phyloP scores from a whole-genome alignment of 768 basidiomycete species.

The Kwoniella europaea region DNA sequence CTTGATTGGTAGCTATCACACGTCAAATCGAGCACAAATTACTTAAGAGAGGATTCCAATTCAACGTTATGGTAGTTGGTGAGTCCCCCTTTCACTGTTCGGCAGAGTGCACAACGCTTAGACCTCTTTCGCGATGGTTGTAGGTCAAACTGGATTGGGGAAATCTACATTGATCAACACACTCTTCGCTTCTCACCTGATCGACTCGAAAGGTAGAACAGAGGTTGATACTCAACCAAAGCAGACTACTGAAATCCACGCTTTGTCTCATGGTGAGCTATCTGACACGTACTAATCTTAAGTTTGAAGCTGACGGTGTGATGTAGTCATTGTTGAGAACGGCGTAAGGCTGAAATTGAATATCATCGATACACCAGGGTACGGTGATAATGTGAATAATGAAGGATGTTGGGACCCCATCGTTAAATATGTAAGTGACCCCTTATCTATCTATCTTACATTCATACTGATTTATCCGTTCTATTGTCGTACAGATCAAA shows the following conservation, averaged over 20 bases:
- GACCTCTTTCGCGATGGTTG: not conserved
- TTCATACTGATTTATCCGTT: not conserved
- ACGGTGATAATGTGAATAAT: constrained; percentile 98
- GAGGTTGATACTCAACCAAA: constrained; percentile 84
- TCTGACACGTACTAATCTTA: not conserved
- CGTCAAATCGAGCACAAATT: constrained; percentile 99
- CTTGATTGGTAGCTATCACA: constrained; percentile 68
- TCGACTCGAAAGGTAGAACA: constrained; percentile 94
- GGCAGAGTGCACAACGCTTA: not conserved
- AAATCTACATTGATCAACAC: constrained; percentile 99
- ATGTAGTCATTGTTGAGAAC: constrained; percentile 89
- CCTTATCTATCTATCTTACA: not conserved
- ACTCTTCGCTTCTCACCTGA: constrained; percentile 96
- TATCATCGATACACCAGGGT: constrained; percentile 98
- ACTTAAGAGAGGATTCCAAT: constrained; percentile 98
- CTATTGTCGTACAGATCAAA: constrained; percentile 49
- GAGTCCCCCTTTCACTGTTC: too few species aligned
- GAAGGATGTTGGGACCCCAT: constrained; percentile 99
- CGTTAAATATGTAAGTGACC: constrained; percentile 79
- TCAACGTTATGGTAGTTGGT: constrained; percentile 98
- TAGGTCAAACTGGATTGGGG: constrained; percentile 95
- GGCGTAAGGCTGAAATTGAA: constrained; percentile 92
- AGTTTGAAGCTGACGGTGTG: not conserved
- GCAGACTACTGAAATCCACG: constrained; percentile 96
- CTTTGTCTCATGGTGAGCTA: constrained; percentile 83